Conservation (phyloP, 2,329 filamentous ascomycete genomes). For the Aureobasidium sp. region DNA sequence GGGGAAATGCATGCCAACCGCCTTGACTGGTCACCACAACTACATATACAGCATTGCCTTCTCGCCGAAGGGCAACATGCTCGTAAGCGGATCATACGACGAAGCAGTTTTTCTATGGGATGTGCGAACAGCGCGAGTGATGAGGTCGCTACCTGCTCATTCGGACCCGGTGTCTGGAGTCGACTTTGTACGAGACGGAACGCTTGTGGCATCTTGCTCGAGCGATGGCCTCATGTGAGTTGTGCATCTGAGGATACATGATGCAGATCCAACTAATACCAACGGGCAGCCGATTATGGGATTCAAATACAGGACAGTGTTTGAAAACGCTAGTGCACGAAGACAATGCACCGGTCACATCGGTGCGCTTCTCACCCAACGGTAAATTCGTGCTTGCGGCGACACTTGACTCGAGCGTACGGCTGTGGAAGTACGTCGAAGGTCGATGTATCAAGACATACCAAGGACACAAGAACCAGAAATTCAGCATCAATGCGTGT, state of each 20-base stretch:
- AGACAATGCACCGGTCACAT: slow-evolving; percentile 83
- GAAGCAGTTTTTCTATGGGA: slow-evolving; percentile 98
- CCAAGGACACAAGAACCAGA: slow-evolving; percentile 79
- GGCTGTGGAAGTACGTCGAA: slow-evolving; percentile 91
- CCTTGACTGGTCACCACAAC: slow-evolving; percentile 82
- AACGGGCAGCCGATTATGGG: slow-evolving; percentile 70
- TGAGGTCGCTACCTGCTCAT: slow-evolving; percentile 88
- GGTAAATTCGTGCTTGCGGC: slow-evolving; percentile 88
- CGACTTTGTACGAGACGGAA: slow-evolving; percentile 88
- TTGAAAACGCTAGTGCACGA: slow-evolving; percentile 92
- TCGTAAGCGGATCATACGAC: slow-evolving; percentile 92
- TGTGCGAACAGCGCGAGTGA: slow-evolving; percentile 75
- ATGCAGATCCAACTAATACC: background rate
- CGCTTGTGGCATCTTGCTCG: slow-evolving; percentile 82
- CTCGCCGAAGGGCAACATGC: slow-evolving; percentile 95
- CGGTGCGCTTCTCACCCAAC: slow-evolving; percentile 89
- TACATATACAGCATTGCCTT: slow-evolving; percentile 93
- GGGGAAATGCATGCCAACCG: slow-evolving; percentile 51
- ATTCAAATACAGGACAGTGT: slow-evolving; percentile 90
- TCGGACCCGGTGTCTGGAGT: slow-evolving; percentile 92
- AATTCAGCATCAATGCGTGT: slow-evolving; percentile 75
- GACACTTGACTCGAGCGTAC: slow-evolving; percentile 81
- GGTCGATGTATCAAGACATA: slow-evolving; percentile 95
- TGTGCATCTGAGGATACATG: background rate
- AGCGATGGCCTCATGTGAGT: slow-evolving; percentile 79